Evolutionary conservation across 805 yeast species (phyloP).

Genomic region (Ogataea parapolymorpha): DNA sequence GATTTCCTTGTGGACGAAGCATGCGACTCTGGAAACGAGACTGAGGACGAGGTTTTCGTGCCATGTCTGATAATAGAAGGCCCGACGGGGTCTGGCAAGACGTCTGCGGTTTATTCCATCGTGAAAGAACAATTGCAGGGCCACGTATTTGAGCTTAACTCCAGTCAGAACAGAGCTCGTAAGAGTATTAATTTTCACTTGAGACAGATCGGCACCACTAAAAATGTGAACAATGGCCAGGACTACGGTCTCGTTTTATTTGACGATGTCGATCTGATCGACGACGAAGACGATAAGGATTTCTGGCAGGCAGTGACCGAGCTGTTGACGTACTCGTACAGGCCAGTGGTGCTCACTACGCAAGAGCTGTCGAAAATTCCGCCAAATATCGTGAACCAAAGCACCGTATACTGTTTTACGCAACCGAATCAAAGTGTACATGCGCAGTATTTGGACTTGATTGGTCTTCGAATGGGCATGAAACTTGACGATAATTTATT

Average conservation of each 20-base stretch:
- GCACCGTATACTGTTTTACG: conserved; percentile 25
- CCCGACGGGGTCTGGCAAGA: conserved; percentile 72
- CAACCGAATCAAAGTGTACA: conserved; percentile 5
- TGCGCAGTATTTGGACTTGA: conserved; percentile 26
- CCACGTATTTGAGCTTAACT: conserved; percentile 76
- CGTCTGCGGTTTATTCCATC: conserved; percentile 66
- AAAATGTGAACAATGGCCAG: conserved; percentile 54
- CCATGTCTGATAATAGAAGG: conserved; percentile 72
- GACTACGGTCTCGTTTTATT: conserved; percentile 65
- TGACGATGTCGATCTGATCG: conserved; percentile 83
- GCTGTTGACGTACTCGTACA: conserved; percentile 41
- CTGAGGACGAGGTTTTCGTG: conserved; percentile 42
- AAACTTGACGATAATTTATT: conserved; percentile 22
- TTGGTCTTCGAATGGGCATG: conserved; percentile 27
- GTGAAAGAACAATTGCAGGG: conserved; percentile 56
- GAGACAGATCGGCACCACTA: conserved; percentile 81
- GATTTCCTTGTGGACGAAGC: conserved; percentile 39
- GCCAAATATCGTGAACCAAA: conserved; percentile 27
- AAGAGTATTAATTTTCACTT: conserved; percentile 64
- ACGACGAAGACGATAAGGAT: conserved; percentile 67
- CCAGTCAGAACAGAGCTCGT: conserved; percentile 69
- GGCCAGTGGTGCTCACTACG: conserved; percentile 35
- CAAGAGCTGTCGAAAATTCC: conserved; percentile 28
- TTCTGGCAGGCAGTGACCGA: conserved; percentile 76
- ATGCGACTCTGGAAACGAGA: conserved; percentile 17